Conservation (phyloP, 345 rosid genomes). For the Murraya paniculata region DNA sequence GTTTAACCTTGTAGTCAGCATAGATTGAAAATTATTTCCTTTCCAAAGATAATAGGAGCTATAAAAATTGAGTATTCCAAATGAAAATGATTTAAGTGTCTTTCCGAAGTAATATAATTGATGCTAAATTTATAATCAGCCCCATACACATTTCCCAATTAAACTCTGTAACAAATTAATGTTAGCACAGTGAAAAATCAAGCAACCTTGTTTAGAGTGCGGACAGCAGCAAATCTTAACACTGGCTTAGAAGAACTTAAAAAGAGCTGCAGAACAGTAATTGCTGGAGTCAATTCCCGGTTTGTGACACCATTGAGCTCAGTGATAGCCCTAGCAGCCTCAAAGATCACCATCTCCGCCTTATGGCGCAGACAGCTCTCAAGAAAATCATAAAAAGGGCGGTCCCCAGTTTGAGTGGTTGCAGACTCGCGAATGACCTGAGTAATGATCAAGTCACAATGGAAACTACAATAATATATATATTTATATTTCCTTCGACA, state of each 20-base stretch:
- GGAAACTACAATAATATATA: neutral
- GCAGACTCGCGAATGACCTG: slow-evolving; percentile 92
- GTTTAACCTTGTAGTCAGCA: neutral
- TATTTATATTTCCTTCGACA: neutral
- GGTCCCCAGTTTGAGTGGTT: slow-evolving; percentile 72
- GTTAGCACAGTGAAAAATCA: neutral
- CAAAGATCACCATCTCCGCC: slow-evolving; percentile 98
- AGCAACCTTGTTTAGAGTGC: slow-evolving; percentile 89
- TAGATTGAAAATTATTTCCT: neutral
- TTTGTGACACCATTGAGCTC: slow-evolving; percentile 92
- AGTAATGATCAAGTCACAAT: slow-evolving; percentile 7
- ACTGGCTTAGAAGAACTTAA: slow-evolving; percentile 97
- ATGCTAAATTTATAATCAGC: neutral
- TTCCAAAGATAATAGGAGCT: neutral
- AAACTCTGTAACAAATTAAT: neutral
- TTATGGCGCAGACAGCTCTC: slow-evolving; percentile 96
- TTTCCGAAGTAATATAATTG: neutral
- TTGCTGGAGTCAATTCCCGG: slow-evolving; percentile 95
- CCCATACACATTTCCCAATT: neutral
- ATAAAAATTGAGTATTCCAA: neutral
- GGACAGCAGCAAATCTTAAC: slow-evolving; percentile 96
- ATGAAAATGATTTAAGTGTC: neutral
- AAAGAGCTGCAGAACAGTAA: slow-evolving; percentile 96
- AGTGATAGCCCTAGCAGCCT: slow-evolving; percentile 99
- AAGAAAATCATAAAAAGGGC: slow-evolving; percentile 94